Evolutionary conservation across 805 yeast genomes (phyloP).

Genomic region (Candida boleticola): DNA sequence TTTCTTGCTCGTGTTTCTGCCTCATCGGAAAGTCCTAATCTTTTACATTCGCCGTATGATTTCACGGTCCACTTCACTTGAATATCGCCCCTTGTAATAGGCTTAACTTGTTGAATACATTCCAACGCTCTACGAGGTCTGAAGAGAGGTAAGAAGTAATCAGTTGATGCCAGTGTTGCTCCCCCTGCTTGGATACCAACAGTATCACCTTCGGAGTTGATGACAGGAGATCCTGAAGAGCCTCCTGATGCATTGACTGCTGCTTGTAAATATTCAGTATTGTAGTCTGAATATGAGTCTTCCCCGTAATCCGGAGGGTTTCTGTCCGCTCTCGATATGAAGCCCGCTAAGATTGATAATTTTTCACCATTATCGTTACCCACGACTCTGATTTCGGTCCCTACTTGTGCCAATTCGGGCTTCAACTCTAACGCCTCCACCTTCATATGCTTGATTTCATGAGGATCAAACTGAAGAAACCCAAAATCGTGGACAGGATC

Average conservation of each 20-base stretch:
- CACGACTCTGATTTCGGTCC: slow-evolving; percentile 88
- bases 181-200: slow-evolving; percentile 96
- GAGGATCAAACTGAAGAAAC: slow-evolving; percentile 74
- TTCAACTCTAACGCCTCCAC: slow-evolving; percentile 62
- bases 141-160: slow-evolving; percentile 83
- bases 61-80: slow-evolving; percentile 85
- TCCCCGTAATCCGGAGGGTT: slow-evolving; percentile 94
- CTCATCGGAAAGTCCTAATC: slow-evolving; percentile 76
- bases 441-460: slow-evolving; percentile 66
- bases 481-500: slow-evolving; percentile 98
- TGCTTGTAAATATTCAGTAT: slow-evolving; percentile 91
- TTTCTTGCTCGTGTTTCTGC: slow-evolving; percentile 70
- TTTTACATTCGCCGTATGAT: slow-evolving; percentile 87
- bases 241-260: slow-evolving; percentile 97
- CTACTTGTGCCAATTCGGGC: slow-evolving; percentile 87
- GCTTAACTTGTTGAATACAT: slow-evolving; percentile 58
- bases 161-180: slow-evolving; percentile 85
- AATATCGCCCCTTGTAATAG: slow-evolving; percentile 85
- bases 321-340: slow-evolving; percentile 80
- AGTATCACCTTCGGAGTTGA: slow-evolving; percentile 80
- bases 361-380: slow-evolving; percentile 98
- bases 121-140: slow-evolving; percentile 78
- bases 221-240: slow-evolving; percentile 95
- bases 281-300: slow-evolving; percentile 85
- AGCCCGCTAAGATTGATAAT: slow-evolving; percentile 81